Percentiles rank a stretch among this genome's conserved stretches.
Evolutionary conservation across 1,284 basidiomycete genomes (phyloP).

Genomic region (Trametes pubescens): DNA sequence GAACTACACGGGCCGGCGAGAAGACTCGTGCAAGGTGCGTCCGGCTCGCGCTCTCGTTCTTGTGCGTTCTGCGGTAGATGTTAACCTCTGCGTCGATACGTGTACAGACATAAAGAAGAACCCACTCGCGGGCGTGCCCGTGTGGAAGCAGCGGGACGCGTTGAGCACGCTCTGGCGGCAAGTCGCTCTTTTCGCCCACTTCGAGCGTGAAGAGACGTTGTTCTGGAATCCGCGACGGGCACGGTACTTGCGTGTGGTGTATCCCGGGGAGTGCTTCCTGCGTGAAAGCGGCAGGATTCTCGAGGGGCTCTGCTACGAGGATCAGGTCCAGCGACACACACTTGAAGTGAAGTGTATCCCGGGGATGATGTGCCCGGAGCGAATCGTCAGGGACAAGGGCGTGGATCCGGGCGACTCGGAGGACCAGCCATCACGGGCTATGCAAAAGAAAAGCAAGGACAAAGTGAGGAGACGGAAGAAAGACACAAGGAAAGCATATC

Average conservation of each 20-base stretch:
- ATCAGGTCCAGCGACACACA: background rate
- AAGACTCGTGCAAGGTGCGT: background rate
- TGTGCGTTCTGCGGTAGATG: background rate
- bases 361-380: background rate
- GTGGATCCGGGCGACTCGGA: background rate
- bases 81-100: background rate
- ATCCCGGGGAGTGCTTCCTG: conserved; percentile 11
- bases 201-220: conserved; percentile 5
- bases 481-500: background rate
- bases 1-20: background rate
- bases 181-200: conserved; percentile 6
- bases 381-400: background rate
- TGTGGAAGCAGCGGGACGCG: conserved; percentile 2
- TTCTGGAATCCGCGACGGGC: background rate
- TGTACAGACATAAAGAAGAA: conserved; percentile 11
- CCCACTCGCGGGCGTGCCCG: background rate
- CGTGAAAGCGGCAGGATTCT: background rate
- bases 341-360: background rate
- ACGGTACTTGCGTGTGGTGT: background rate
- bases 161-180: conserved; percentile 15
- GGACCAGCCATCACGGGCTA: no score
- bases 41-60: background rate
- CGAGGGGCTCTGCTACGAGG: conserved; percentile 13
- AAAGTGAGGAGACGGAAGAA: background rate
- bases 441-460: background rate